Conservation (phyloP, 805 yeast species). For the Kregervanrija pseudodelftensis region DNA sequence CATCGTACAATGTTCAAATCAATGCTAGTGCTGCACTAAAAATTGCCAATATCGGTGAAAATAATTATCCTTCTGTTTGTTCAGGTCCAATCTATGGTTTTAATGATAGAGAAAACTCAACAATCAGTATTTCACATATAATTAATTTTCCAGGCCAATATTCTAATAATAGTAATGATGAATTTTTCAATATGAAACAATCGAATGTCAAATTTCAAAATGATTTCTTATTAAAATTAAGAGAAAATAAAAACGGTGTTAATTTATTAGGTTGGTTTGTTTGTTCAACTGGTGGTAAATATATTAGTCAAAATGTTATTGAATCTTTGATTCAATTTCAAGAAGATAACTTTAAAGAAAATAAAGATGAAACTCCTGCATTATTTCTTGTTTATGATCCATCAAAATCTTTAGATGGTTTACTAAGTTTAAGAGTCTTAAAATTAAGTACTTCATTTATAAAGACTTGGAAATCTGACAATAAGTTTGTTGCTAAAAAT, state of each 20-base stretch:
- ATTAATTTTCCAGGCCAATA: conserved; percentile 11
- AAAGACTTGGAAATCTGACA: conserved; percentile 38
- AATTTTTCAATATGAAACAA: conserved; percentile 43
- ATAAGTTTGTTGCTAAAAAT: conserved; percentile 59
- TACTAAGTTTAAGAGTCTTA: conserved; percentile 59
- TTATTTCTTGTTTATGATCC: conserved; percentile 60
- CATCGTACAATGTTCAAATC: conserved; percentile 30
- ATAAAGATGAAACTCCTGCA: conserved; percentile 32
- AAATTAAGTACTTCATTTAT: conserved; percentile 60
- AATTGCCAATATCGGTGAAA: conserved; percentile 61
- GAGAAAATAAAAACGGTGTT: conserved; percentile 55
- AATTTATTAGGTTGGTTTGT: conserved; percentile 81
- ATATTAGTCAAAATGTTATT: conserved; percentile 55
- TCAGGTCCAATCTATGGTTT: conserved; percentile 74
- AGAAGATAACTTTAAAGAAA: conserved; percentile 19
- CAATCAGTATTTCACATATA: conserved; percentile 44
- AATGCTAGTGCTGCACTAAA: conserved; percentile 51
- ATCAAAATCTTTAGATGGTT: conserved; percentile 55
- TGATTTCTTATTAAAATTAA: conserved; percentile 56
- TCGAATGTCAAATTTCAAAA: conserved; percentile 62
- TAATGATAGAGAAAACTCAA: conserved; percentile 38
- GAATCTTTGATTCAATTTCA: conserved; percentile 67
- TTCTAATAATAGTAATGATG: conserved; percentile 34
- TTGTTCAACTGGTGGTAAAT: conserved; percentile 61
- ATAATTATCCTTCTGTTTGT: conserved; percentile 51